phyloP scores from a whole-genome alignment of 2,329 filamentous ascomycete species.

The Talaromyces sp. region DNA sequence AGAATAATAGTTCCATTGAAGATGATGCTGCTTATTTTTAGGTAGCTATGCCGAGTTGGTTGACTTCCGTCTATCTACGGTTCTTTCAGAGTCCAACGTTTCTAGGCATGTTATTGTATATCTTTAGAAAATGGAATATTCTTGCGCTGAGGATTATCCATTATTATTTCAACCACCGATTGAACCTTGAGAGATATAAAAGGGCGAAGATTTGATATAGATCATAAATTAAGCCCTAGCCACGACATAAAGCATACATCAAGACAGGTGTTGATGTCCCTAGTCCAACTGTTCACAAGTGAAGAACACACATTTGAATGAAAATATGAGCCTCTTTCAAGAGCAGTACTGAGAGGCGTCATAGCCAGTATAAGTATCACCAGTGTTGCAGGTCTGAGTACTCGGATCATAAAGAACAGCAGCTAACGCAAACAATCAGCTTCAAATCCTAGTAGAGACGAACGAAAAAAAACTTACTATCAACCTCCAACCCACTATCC shows the following conservation, averaged over 20 bases:
- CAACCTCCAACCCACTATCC: slow-evolving; percentile 29
- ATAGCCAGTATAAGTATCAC: slow-evolving; percentile 5
- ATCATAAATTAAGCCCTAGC: not conserved
- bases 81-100: not conserved
- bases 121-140: not conserved
- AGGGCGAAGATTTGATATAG: not conserved
- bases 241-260: not conserved
- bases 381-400: slow-evolving; percentile 5
- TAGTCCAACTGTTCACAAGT: not conserved
- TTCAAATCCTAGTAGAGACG: not conserved
- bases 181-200: not conserved
- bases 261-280: too few relatives aligned
- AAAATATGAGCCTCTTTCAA: not conserved
- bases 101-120: not conserved
- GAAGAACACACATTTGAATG: not conserved
- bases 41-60: not conserved
- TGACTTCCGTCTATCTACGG: not conserved
- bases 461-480: slow-evolving; percentile 26
- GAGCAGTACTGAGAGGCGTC: slow-evolving; percentile 15
- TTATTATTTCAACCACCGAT: not conserved
- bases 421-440: not conserved
- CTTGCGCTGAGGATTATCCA: not conserved
- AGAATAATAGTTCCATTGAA: too few relatives aligned
- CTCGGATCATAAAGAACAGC: slow-evolving; percentile 1
- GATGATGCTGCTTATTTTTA: not conserved